Conservation (phyloP, 1,139 yeast genomes). For the Diutina rugosa region DNA sequence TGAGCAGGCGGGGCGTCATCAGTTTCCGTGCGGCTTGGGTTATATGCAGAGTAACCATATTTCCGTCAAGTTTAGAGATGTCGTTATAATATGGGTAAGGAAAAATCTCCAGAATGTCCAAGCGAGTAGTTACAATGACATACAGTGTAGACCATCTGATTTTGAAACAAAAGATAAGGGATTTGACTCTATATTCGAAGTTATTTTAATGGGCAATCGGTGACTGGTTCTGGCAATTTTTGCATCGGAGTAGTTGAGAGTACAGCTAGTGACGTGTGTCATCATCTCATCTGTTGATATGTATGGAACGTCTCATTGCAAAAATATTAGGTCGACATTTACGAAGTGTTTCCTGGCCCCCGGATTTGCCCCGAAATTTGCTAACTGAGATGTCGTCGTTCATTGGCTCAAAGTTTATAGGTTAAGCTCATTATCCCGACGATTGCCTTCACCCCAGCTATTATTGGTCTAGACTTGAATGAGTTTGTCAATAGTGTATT, state of each 20-base stretch:
- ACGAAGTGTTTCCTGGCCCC: background rate
- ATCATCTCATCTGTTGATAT: background rate
- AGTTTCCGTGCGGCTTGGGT: background rate
- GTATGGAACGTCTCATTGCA: background rate
- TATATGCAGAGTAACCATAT: background rate
- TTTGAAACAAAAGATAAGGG: too few species aligned
- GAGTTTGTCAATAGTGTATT: too few species aligned
- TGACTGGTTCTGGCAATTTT: too few species aligned
- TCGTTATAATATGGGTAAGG: too few species aligned
- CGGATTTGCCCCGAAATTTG: background rate
- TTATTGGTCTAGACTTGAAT: too few species aligned
- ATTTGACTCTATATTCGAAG: too few species aligned
- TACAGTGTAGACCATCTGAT: too few species aligned
- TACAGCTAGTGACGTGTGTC: background rate
- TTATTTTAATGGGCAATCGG: too few species aligned
- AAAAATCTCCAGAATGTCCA: too few species aligned
- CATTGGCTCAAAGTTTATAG: background rate
- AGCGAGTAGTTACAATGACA: too few species aligned
- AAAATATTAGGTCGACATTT: background rate
- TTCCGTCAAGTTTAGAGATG: too few species aligned
- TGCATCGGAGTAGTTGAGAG: too few species aligned
- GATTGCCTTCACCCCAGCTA: background rate
- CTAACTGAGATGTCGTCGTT: background rate
- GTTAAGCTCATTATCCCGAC: background rate
- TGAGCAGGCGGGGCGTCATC: background rate